Base-by-base conservation (phyloP, 495 filamentous ascomycete species). In the Neurospora africana region DNA sequence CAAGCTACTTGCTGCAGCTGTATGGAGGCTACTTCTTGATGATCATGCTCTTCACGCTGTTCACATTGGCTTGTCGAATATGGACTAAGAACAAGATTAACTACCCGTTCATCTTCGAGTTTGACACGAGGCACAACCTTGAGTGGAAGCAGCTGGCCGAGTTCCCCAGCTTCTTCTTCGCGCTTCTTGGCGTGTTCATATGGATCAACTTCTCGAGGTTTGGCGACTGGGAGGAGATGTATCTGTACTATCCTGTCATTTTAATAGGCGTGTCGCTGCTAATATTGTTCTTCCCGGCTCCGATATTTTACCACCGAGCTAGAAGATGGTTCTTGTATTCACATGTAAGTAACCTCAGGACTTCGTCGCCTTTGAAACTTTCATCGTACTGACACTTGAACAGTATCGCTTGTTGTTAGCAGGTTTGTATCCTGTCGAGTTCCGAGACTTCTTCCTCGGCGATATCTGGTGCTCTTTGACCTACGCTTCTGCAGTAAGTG, bases 381-480 rank as follows among this genome's bases (percentile, higher is more conserved):
- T 43, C 6, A 21, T 8, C 43, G 5, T 2, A 17, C 65, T 68
- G 30, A 33, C 33, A 35, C 39, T n/a, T n/a, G 65, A 21, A 79
- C 85, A 97, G 93, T 96, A 90, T 84, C 91, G 95, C 72, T 82
- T 98, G 35, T 82, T 96, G 67, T 85, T 93, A 27, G 91, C 95
- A 21, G 95, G 95, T 17, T 76, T 95, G 13, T 97, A 94, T 79
- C 93, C 92, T 11, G 95, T 99, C 23, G 95, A 98, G 79, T 99
- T 98, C 78, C 89, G 93, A 72, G 95, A 99, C 79, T 98, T 99
- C 83, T 99, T 97, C 80, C 86, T 98, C 0, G 95, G 95, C 19
- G 95, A 99, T 78, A 98, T 98, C 86, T 97, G 93, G 78, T 98
- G 95, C 79, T 98, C 95, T 6, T 87, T 94, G 69, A 95, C 93